These are phyloP conservation scores for Penicillium sp. DNA, from an alignment of 2,329 filamentous ascomycete species.

Conservation along the genomic window DNA sequence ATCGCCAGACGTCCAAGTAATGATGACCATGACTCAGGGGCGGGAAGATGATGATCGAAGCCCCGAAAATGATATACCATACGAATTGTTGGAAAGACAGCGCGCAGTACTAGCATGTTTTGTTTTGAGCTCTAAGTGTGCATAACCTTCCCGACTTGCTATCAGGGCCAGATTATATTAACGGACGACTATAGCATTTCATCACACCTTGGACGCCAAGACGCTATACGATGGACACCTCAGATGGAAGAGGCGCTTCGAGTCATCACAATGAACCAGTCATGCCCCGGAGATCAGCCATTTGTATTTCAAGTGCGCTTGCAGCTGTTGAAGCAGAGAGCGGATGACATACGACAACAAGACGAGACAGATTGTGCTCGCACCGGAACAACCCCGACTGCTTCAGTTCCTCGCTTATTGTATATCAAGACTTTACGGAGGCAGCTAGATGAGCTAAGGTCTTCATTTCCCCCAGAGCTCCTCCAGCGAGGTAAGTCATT, in stretches of 20 bases:
- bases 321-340: slow-evolving; percentile 36
- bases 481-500: slow-evolving; percentile 21
- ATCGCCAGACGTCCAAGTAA: slow-evolving; percentile 30
- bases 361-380: slow-evolving; percentile 22
- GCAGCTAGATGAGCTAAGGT: slow-evolving; percentile 34
- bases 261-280: slow-evolving; percentile 25
- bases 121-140: slow-evolving; percentile 32
- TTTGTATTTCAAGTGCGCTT: slow-evolving; percentile 40
- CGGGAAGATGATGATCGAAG: slow-evolving; percentile 15
- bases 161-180: not conserved
- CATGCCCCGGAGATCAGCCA: slow-evolving; percentile 29
- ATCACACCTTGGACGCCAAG: slow-evolving; percentile 35
- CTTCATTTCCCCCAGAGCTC: slow-evolving; percentile 26
- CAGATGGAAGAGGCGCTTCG: slow-evolving; percentile 41
- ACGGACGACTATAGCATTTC: slow-evolving; percentile 29
- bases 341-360: slow-evolving; percentile 32
- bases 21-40: slow-evolving; percentile 33
- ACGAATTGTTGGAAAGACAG: slow-evolving; percentile 27
- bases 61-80: slow-evolving; percentile 9
- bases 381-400: slow-evolving; percentile 5
- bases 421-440: slow-evolving; percentile 33
- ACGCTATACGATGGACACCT: slow-evolving; percentile 39
- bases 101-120: slow-evolving; percentile 35
- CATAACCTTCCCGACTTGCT: not conserved
- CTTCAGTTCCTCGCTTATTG: slow-evolving; percentile 20